Evolutionary conservation across 192 early-diverging fungal species (phyloP).

Genomic region (Linderina pennispora): DNA sequence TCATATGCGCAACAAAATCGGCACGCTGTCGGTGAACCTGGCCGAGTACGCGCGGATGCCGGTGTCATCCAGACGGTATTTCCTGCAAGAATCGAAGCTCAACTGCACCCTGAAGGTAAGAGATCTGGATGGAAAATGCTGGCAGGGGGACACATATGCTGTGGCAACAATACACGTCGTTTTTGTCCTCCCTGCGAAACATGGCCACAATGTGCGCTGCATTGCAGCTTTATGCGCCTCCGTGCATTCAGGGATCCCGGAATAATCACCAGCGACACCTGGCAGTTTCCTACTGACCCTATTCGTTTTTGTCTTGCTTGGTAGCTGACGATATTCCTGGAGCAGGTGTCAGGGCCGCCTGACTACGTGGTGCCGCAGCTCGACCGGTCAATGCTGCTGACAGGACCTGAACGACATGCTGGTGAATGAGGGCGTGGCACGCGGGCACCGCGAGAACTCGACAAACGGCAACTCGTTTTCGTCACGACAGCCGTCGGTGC

Average conservation of each 20-base stretch:
- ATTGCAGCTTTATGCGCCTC: no score
- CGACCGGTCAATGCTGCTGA: constrained; percentile 43
- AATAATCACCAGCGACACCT: no score
- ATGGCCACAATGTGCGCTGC: no score
- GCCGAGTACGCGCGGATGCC: constrained; percentile 65
- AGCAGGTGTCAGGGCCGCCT: constrained; percentile 31
- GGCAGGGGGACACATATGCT: no score
- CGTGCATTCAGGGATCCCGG: no score
- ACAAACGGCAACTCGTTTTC: constrained; percentile 36
- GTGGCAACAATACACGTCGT: no score
- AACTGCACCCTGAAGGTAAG: constrained; percentile 75
- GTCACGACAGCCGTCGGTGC: constrained; percentile 23
- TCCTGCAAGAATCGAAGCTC: constrained; percentile 66
- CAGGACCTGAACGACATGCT: constrained; percentile 45
- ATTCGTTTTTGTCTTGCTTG: not conserved
- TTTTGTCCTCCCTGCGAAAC: no score
- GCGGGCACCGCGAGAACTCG: constrained; percentile 23
- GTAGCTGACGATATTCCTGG: constrained; percentile 38
- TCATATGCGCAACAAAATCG: constrained; percentile 44
- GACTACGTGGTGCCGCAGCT: constrained; percentile 23
- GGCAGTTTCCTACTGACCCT: not conserved
- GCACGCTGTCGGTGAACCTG: constrained; percentile 68
- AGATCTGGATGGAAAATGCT: no score
- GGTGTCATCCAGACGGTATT: constrained; percentile 49
- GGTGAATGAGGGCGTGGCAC: constrained; percentile 17